Percentiles rank a stretch among this genome's conserved stretches.
Evolutionary conservation across 495 filamentous ascomycete species (phyloP).

Genomic region (Oleoguttula mirabilis): DNA sequence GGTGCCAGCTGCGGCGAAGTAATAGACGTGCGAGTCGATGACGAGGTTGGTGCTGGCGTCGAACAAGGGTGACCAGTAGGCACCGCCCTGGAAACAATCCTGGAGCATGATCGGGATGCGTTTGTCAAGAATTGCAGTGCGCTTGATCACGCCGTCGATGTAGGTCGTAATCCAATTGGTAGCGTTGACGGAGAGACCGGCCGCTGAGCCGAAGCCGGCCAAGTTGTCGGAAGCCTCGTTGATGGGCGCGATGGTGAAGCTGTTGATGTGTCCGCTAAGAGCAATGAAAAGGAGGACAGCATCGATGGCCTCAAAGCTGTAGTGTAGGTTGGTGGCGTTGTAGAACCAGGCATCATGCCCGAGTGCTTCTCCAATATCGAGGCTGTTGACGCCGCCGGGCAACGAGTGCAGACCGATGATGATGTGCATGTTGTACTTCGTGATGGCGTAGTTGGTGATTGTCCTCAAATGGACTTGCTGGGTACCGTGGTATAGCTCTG

Average conservation of each 20-base stretch:
- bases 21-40: conserved; percentile 12
- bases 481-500: conserved; percentile 2
- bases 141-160: conserved; percentile 2
- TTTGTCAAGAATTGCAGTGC: neutral
- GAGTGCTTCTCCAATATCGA: conserved; percentile 6
- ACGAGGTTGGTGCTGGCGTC: conserved; percentile 2
- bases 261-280: neutral
- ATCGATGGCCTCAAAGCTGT: conserved; percentile 1
- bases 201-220: conserved; percentile 1
- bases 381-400: conserved; percentile 7
- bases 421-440: conserved; percentile 8
- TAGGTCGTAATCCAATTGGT: conserved; percentile 2
- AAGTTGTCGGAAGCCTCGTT: conserved; percentile 9
- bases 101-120: conserved; percentile 9
- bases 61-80: conserved; percentile 4
- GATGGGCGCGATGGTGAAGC: conserved; percentile 9
- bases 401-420: conserved; percentile 9
- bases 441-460: conserved; percentile 9
- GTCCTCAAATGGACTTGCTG: neutral
- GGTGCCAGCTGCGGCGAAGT: conserved; percentile 7
- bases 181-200: neutral
- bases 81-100: conserved; percentile 4
- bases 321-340: conserved; percentile 6
- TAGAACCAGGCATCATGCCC: conserved; percentile 1
- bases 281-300: neutral